These are phyloP conservation scores for Penicillium sp. DNA, from an alignment of 2,329 filamentous ascomycete species.

Conservation along the genomic window DNA sequence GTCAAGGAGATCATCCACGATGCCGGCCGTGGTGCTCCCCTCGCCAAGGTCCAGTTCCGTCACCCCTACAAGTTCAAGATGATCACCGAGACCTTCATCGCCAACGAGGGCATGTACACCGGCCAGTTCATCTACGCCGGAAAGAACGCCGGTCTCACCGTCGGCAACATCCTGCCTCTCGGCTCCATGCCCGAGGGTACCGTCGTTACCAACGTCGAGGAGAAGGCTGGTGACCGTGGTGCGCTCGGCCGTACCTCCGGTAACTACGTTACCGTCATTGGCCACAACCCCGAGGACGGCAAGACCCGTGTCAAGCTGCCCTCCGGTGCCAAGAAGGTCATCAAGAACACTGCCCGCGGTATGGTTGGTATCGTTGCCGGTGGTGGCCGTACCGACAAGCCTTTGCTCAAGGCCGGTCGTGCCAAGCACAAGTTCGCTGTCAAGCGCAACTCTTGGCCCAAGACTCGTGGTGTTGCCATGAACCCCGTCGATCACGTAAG, in stretches of 20 bases:
- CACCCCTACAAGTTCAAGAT: conserved; percentile 98
- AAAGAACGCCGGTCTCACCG: conserved; percentile 94
- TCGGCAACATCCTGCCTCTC: conserved; percentile 96
- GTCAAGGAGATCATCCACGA: conserved; percentile 99
- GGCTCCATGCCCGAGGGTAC: conserved; percentile 97
- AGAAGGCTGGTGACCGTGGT: conserved; percentile 97
- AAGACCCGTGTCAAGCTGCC: conserved; percentile 99
- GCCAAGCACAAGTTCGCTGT: conserved; percentile 99
- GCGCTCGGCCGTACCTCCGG: conserved; percentile 93
- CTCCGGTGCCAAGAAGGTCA: conserved; percentile 97
- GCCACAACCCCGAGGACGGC: conserved; percentile 97
- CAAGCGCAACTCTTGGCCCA: conserved; percentile 99
- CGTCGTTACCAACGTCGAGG: conserved; percentile 98
- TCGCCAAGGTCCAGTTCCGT: conserved; percentile 95
- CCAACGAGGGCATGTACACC: conserved; percentile 99
- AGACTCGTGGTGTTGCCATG: conserved; percentile 99
- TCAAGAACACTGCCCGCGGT: conserved; percentile 85
- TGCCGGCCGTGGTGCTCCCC: conserved; percentile 93
- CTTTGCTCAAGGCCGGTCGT: conserved; percentile 97
- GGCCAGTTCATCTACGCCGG: conserved; percentile 99
- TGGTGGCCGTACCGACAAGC: conserved; percentile 99
- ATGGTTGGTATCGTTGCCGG: conserved; percentile 99
- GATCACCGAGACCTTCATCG: conserved; percentile 98
- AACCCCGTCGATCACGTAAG: conserved; percentile 96
- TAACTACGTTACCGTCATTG: conserved; percentile 98